Evolutionary conservation across 257 asterid genomes (phyloP).

Genomic region (Apocynum venetum): DNA sequence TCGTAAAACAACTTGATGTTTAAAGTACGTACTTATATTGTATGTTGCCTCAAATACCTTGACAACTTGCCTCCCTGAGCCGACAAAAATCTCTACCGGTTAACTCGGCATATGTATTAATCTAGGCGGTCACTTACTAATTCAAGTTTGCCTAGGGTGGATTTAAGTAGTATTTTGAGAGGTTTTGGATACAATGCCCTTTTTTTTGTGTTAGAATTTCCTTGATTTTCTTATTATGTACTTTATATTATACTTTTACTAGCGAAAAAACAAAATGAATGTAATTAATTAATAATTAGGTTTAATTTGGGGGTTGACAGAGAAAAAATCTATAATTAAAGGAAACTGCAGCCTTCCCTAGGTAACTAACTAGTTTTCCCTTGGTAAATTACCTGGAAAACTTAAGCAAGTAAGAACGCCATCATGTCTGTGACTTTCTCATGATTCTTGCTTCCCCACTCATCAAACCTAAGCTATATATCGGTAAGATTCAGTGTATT

Average conservation of each 20-base stretch:
- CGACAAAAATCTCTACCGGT: not conserved
- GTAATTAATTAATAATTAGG: not conserved
- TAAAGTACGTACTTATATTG: not conserved
- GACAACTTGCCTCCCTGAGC: not conserved
- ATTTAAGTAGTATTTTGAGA: too few relatives aligned
- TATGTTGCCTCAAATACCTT: not conserved
- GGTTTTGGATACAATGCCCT: too few relatives aligned
- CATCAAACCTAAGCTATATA: not conserved
- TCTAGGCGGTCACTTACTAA: too few relatives aligned
- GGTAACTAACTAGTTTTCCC: not conserved
- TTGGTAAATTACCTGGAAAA: not conserved
- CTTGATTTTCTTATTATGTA: not conserved
- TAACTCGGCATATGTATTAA: too few relatives aligned
- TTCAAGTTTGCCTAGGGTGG: too few relatives aligned
- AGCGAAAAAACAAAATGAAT: not conserved
- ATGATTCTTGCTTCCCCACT: not conserved
- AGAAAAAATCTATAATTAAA: not conserved
- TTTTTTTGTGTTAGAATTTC: too few relatives aligned
- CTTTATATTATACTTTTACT: not conserved
- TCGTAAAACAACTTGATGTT: not conserved
- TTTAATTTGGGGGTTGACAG: not conserved
- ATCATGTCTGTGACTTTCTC: not conserved
- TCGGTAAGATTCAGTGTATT: not conserved
- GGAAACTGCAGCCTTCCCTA: not conserved
- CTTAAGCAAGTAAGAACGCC: not conserved